Percentiles rank a stretch among this genome's conserved stretches.
Evolutionary conservation across 2,329 filamentous ascomycete genomes (phyloP).

Genomic region (Cladosporium velox): DNA sequence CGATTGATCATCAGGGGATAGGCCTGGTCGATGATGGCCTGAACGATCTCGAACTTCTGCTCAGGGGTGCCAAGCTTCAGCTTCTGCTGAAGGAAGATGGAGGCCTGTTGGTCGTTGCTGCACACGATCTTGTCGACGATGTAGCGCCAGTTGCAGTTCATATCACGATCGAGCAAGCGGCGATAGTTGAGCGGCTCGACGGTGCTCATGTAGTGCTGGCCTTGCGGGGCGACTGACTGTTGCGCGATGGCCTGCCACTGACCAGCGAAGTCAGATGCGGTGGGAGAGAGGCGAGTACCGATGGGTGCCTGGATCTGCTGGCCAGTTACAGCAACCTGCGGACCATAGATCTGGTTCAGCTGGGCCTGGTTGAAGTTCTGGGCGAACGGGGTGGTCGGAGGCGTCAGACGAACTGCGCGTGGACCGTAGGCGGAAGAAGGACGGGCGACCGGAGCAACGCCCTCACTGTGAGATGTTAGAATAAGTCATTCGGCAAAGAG

Average conservation of each 20-base stretch:
- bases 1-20: slow-evolving; percentile 97
- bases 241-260: slow-evolving; percentile 39
- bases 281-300: slow-evolving; percentile 48
- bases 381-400: slow-evolving; percentile 33
- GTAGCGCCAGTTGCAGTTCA: slow-evolving; percentile 98
- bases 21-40: slow-evolving; percentile 91
- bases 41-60: slow-evolving; percentile 96
- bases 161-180: slow-evolving; percentile 88
- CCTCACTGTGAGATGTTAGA: slow-evolving; percentile 7
- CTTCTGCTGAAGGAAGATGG: slow-evolving; percentile 98
- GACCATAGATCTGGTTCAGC: slow-evolving; percentile 21
- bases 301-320: slow-evolving; percentile 32
- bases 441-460: neutral
- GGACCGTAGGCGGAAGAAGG: slow-evolving; percentile 17
- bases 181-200: slow-evolving; percentile 96
- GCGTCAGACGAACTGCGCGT: slow-evolving; percentile 27
- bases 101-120: slow-evolving; percentile 98
- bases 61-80: slow-evolving; percentile 93
- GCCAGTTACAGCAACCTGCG: slow-evolving; percentile 8
- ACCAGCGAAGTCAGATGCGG: slow-evolving; percentile 48
- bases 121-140: slow-evolving; percentile 99
- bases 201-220: slow-evolving; percentile 74
- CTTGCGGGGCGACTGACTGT: slow-evolving; percentile 36
- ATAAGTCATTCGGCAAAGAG: neutral
- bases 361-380: slow-evolving; percentile 22